Percentiles rank a stretch among this genome's conserved stretches.
These are phyloP conservation scores for Neocucurbitaria cava DNA, from an alignment of 2,329 filamentous ascomycete genomes.

Conservation along the genomic window DNA sequence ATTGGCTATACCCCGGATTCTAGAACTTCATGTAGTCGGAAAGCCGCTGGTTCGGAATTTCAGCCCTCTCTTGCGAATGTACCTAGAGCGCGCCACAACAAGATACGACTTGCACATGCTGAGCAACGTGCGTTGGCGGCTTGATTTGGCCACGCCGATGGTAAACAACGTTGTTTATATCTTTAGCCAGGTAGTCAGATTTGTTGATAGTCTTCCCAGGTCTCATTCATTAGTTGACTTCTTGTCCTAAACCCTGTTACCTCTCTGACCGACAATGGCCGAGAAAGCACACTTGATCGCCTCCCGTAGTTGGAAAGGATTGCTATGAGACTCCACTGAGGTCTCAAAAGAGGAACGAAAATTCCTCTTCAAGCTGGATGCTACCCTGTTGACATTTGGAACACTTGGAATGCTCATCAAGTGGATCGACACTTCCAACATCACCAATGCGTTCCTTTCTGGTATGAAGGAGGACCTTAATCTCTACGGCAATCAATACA, in stretches of 20 bases:
- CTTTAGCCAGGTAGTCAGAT: not conserved
- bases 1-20: not conserved
- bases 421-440: constrained; percentile 32
- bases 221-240: not conserved
- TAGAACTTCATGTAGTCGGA: not conserved
- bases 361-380: constrained; percentile 36
- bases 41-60: not conserved
- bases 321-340: constrained; percentile 31
- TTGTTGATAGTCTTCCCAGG: not conserved
- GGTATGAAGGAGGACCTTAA: constrained; percentile 38
- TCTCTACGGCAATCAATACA: constrained; percentile 30
- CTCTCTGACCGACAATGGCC: not conserved
- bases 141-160: not conserved
- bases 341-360: constrained; percentile 27
- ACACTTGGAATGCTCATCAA: constrained; percentile 46
- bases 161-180: not conserved
- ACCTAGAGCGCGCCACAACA: not conserved
- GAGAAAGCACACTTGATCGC: not conserved
- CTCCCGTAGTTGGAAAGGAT: constrained; percentile 20
- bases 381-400: constrained; percentile 57
- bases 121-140: not conserved
- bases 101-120: not conserved
- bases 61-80: not conserved
- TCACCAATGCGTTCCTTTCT: constrained; percentile 35
- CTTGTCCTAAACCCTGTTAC: not conserved